Evolutionary conservation across 257 asterid species (phyloP).

Genomic region (Marsdenia floribunda): DNA sequence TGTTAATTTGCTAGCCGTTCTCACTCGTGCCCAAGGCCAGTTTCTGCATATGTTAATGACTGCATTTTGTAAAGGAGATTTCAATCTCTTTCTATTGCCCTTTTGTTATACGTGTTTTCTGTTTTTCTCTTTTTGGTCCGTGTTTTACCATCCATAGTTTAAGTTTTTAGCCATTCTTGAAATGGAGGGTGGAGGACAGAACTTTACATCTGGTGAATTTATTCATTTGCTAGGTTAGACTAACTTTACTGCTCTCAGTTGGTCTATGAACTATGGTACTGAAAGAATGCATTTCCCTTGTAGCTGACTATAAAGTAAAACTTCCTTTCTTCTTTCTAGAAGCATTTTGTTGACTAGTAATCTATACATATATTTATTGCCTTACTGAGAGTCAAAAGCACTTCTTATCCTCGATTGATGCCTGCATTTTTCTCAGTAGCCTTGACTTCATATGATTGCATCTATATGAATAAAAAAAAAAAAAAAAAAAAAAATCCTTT

Average conservation of each 20-base stretch:
- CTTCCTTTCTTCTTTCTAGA: neutral
- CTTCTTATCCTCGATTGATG: neutral
- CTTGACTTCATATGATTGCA: neutral
- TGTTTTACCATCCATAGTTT: neutral
- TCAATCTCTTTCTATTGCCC: neutral
- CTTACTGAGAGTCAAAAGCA: neutral
- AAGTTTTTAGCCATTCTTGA: neutral
- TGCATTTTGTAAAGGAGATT: neutral
- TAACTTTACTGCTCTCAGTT: neutral
- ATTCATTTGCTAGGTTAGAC: neutral
- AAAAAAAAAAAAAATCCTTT: neutral
- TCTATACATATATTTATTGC: neutral
- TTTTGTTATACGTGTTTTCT: neutral
- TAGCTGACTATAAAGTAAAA: neutral
- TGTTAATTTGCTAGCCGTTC: conserved; percentile 52
- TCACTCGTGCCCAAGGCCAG: conserved; percentile 63
- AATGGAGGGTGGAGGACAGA: neutral
- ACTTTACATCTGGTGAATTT: neutral
- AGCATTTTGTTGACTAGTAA: neutral
- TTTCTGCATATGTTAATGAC: neutral
- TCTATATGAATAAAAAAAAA: neutral
- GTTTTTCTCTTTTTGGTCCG: too few relatives aligned
- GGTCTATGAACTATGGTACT: neutral
- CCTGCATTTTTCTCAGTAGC: neutral
- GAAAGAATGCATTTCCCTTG: neutral